Evolutionary conservation across 345 rosid genomes (phyloP), one percentile per base, ranked within the genome.

Genomic region (Rhodamnia rubescens): DNA sequence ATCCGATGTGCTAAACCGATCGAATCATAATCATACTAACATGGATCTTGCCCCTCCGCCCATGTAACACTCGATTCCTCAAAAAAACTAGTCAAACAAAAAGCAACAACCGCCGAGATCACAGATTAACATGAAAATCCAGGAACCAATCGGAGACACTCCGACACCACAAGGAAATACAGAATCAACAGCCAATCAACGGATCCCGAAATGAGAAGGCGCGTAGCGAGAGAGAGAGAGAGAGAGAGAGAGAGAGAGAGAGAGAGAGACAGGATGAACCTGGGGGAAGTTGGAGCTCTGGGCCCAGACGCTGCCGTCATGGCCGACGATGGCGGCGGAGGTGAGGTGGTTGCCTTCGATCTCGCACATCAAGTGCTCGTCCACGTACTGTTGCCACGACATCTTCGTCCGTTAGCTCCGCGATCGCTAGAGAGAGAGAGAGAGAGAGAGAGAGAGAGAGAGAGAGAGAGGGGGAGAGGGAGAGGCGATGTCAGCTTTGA

Each of bases 351-450:
- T 85, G 22, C 88, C 93, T 11, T 92, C 92, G 36, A 89, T 86
- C 5, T 92, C 91, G 91, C 90, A 89, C 92, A 92, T 90, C 83
- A 92, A 85, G 84, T 89, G 91, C n/a, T 90, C 92, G 53, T 90
- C 93, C 15, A 88, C 92, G 58, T 90, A 92, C 44, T 75, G 54
- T 80, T 91, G 93, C 92, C 93, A 92, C 90, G 93, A 90, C 93
- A 92, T 92, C 86, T 59, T 57, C 47, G 74, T 26, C 42, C 20
- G 83, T 44, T 53, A 12, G 40, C 15, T 74, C 24, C 42, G 69
- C 82, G 51, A 21, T 32, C 32, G n/a, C 81, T 1, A 57, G 40
- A 42, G 32, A n/a, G 58, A 21, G 49, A 84, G 81, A 61, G 58
- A 51, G 85, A 6, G 52, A 2, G 32, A 32, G 44, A 11, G 36